Evolutionary conservation across 2,329 filamentous ascomycete genomes (phyloP), one percentile per base, ranked within the genome.

Genomic region (Penicillium sumatraense): DNA sequence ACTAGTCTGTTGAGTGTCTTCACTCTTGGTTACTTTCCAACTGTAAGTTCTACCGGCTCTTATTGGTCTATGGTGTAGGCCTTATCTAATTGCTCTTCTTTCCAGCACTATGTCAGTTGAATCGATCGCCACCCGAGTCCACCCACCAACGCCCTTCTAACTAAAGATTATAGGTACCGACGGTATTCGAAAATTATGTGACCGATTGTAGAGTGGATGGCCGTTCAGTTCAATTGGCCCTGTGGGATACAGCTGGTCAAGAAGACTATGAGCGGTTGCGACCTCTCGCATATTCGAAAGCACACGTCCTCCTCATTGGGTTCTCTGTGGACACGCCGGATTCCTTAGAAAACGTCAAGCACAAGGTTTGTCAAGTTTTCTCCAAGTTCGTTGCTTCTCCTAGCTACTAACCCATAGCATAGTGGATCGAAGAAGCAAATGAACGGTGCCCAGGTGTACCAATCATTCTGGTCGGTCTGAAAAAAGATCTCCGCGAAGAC

Each of bases 191-290:
- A 74, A 99, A 99, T 80, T 99, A 99, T 71, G 95, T 99, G 62
- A 99, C 95, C 66, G 95, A 99, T 79, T 99, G 95, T 78, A 86
- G 93, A 79, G 95, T 99, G 57, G 95, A 99, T 73, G 95, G 95
- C 70, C 96, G 96, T 75, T 96, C 91, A n/a, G 95, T 99, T 35
- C 95, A 99, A 79, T 83, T 99, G 61, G 95, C 95, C 49, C 81
- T 99, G 68, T 99, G 95, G 95, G 95, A 99, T 86, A 99, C 95
- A n/a, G 95, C 95, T 49, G 95, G 95, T 57, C 95, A 99, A 77
- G 95, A 99, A 83, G 95, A 99, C 74, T 99, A 99, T 75, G 95
- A 99, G 77, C 85, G 95, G 72, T 81, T 99, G 78, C 89, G 95
- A 61, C 95, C 95, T 49, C 83, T 99, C 49, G 95, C 95, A 61